phyloP scores from a whole-genome alignment of 768 basidiomycete species.

The Boletus rufocinnamomeus region DNA sequence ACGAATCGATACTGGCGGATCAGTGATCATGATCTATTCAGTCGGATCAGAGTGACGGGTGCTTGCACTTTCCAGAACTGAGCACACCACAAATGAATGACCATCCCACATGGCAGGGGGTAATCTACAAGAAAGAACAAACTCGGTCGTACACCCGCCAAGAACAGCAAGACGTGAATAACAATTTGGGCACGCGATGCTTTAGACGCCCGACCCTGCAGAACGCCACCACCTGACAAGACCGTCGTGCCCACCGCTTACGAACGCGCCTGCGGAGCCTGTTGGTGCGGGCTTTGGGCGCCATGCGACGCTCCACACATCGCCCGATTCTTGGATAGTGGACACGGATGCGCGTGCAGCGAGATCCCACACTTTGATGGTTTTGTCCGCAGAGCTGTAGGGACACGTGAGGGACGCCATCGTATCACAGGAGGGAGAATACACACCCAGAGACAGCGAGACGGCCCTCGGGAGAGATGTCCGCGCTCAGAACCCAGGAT shows the following conservation, averaged over 20 bases:
- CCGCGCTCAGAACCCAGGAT: conserved; percentile 86
- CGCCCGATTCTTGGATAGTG: conserved; percentile 74
- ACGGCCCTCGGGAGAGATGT: conserved; percentile 79
- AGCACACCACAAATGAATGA: background rate
- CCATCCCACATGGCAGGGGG: background rate
- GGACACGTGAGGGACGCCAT: background rate
- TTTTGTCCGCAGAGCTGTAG: conserved; percentile 78
- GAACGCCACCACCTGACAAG: conserved; percentile 76
- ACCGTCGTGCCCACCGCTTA: conserved; percentile 77
- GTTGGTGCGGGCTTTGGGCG: conserved; percentile 58
- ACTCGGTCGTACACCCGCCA: background rate
- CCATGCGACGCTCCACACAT: conserved; percentile 87
- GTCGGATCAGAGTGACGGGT: background rate
- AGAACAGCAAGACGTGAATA: background rate
- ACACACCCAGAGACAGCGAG: conserved; percentile 80
- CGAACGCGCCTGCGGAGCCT: conserved; percentile 61
- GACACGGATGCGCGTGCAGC: conserved; percentile 71
- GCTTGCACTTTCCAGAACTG: background rate
- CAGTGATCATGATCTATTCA: background rate
- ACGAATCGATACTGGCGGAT: background rate
- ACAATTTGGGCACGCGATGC: background rate
- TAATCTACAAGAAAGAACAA: conserved; percentile 6
- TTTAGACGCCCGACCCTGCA: conserved; percentile 49
- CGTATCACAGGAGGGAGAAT: background rate
- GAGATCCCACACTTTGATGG: conserved; percentile 87